Evolutionary conservation across 2,329 filamentous ascomycete genomes (phyloP).

Genomic region (Saccharata proteae): DNA sequence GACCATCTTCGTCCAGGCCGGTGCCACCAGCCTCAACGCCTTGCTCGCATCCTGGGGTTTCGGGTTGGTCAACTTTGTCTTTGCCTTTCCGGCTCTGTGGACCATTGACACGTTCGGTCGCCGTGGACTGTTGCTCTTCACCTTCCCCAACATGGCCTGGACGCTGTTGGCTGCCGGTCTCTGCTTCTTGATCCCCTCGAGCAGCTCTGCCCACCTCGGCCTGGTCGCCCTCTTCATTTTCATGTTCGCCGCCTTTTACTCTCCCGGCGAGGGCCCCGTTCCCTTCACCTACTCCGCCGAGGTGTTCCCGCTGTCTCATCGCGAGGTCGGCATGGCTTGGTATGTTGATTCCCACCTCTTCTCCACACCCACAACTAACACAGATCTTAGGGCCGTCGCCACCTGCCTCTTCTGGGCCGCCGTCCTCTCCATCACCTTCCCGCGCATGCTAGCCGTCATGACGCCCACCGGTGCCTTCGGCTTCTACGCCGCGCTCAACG

Average conservation of each 20-base stretch:
- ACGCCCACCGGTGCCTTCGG: conserved; percentile 44
- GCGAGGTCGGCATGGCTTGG: conserved; percentile 60
- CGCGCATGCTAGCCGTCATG: conserved; percentile 42
- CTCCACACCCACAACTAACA: background rate
- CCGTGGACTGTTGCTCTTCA: conserved; percentile 36
- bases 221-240: conserved; percentile 46
- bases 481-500: conserved; percentile 50
- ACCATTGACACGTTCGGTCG: conserved; percentile 44
- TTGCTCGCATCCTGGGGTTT: conserved; percentile 48
- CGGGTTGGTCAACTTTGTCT: conserved; percentile 46
- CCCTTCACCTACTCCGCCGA: conserved; percentile 59
- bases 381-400: conserved; percentile 38
- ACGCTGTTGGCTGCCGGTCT: conserved; percentile 36
- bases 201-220: conserved; percentile 30
- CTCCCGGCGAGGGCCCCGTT: conserved; percentile 40
- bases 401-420: conserved; percentile 50
- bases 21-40: conserved; percentile 27
- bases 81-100: conserved; percentile 47
- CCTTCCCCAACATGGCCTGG: conserved; percentile 40
- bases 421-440: conserved; percentile 52
- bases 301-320: conserved; percentile 57
- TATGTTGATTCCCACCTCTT: background rate
- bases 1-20: conserved; percentile 37
- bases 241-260: conserved; percentile 37
- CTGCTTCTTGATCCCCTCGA: conserved; percentile 38